Evolutionary conservation across 148 eudicot species (phyloP), one percentile per base, ranked within the genome.

Genomic region (Chenopodium formosanum): DNA sequence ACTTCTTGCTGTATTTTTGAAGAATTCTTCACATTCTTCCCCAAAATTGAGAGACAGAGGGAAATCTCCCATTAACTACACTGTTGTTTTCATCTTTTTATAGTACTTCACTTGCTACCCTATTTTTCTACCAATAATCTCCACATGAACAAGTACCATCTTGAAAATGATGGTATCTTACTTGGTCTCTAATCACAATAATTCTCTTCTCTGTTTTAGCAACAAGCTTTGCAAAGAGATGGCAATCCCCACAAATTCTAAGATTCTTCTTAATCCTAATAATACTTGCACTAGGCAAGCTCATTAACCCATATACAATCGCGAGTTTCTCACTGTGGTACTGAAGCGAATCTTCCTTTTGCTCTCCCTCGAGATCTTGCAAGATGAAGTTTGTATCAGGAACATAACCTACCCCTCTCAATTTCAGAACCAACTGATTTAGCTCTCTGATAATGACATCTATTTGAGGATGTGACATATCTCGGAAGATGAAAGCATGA

Each of bases 311-410:
- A 62, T 81, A 86, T 14, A 85, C 85, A n/a, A 88, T 86, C 1
- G 90, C 88, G 68, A 88, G 67, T 81, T 88, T 88, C 87, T 88
- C 90, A 70, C 90, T 86, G 46, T 88, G 90, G 69, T 88, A 85
- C 70, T 81, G 88, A 79, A 88, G 90, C 50, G 73, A 76, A 52
- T 88, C 90, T 79, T 88, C 90, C 80, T 85, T 88, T 62, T 88
- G 90, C 52, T 88, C 90, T 9, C 84, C 86, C 73, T 88, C 90
- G 7, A 88, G 83, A 84, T 88, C 90, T 69, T 86, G 89, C 81
- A 88, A 62, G n/a, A 84, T 75, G 50, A 84, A 86, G 76, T 82
- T 78, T 13, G 90, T 88, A 71, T 88, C 87, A 5, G 90, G 87
- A 50, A 81, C 84, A 84, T 88, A 88, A 40, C 90, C 90, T 29